Percentiles rank a stretch among this genome's conserved stretches.
Evolutionary conservation across 23 red algal species (phyloP).

Genomic region (Gracilaria caudata): DNA sequence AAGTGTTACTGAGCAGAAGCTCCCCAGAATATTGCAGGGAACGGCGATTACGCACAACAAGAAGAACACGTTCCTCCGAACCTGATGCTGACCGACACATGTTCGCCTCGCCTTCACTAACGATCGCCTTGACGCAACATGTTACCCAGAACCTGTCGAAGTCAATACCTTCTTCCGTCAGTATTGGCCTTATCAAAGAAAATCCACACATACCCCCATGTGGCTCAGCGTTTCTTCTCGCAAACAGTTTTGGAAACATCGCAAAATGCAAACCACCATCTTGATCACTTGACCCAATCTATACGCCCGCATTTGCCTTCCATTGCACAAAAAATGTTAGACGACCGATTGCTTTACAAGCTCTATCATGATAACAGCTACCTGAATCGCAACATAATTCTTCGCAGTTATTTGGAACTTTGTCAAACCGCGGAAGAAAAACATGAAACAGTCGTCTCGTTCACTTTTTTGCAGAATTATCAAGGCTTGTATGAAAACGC

Average conservation of each 20-base stretch:
- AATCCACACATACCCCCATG: neutral
- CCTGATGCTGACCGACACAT: too few species aligned
- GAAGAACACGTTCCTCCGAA: too few species aligned
- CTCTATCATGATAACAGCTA: neutral
- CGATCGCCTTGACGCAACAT: neutral
- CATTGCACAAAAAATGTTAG: conserved; percentile 31
- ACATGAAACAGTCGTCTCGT: conserved; percentile 50
- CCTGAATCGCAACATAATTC: neutral
- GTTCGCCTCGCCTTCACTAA: too few species aligned
- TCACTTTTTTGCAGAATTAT: conserved; percentile 20
- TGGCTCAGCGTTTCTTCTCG: neutral
- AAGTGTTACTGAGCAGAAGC: too few species aligned
- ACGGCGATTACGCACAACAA: too few species aligned
- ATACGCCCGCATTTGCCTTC: conserved; percentile 16
- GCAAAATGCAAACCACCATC: neutral
- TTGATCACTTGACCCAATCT: neutral
- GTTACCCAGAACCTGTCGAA: neutral
- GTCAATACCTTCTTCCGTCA: neutral
- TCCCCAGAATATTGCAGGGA: too few species aligned
- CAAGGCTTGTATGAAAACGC: conserved; percentile 12
- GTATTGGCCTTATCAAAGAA: neutral
- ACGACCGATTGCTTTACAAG: conserved; percentile 31
- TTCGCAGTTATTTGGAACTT: conserved; percentile 6
- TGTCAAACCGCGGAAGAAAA: conserved; percentile 39
- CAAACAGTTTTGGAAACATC: neutral